Percentiles rank a stretch among this genome's conserved stretches.
Evolutionary conservation across 768 basidiomycete species (phyloP).

Genomic region (Kwoniella mangroviensis): DNA sequence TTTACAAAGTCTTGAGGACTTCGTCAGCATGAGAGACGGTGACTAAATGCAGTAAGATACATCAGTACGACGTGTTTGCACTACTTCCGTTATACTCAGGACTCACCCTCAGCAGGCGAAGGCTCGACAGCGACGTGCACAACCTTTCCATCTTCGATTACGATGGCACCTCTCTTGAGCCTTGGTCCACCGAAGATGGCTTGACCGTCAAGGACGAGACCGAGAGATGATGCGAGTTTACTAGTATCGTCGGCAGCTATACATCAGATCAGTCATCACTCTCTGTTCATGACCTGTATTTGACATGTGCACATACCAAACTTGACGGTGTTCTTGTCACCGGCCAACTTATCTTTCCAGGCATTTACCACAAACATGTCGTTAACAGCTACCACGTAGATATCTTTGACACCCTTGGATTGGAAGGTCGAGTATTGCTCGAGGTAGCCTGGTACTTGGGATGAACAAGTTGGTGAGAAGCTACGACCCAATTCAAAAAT

Average conservation of each 20-base stretch:
- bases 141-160: slow-evolving; percentile 70
- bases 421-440: slow-evolving; percentile 71
- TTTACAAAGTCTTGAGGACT: slow-evolving; percentile 57
- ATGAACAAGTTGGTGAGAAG: slow-evolving; percentile 73
- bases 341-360: slow-evolving; percentile 58
- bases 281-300: neutral
- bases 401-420: slow-evolving; percentile 72
- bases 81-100: neutral
- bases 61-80: neutral
- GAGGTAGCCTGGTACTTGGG: slow-evolving; percentile 67
- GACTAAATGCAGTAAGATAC: slow-evolving; percentile 37
- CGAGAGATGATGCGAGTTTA: slow-evolving; percentile 64
- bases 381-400: slow-evolving; percentile 74
- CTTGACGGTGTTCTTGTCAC: slow-evolving; percentile 66
- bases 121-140: slow-evolving; percentile 68
- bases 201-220: slow-evolving; percentile 69
- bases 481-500: slow-evolving; percentile 17
- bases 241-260: slow-evolving; percentile 71
- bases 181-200: slow-evolving; percentile 70
- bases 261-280: neutral
- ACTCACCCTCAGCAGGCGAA: slow-evolving; percentile 58
- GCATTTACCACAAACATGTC: slow-evolving; percentile 67
- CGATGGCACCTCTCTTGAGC: slow-evolving; percentile 63
- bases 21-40: slow-evolving; percentile 65
- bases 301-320: slow-evolving; percentile 38